These are phyloP conservation scores for Pisolithus thermaeus DNA, from an alignment of 1,284 basidiomycete genomes.

Conservation along the genomic window DNA sequence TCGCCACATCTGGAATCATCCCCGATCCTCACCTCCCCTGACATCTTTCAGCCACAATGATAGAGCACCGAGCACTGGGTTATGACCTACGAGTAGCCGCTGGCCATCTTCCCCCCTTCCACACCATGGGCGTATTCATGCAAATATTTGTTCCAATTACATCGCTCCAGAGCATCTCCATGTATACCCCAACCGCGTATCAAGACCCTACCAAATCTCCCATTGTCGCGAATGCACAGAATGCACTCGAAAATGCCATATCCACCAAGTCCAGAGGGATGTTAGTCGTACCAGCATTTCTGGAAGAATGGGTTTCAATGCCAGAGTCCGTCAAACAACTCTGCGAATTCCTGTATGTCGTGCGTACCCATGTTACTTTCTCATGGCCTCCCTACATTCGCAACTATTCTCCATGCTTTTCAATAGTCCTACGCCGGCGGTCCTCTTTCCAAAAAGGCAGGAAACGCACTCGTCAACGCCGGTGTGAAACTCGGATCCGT, in stretches of 20 bases:
- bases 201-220: slow-evolving; percentile 1
- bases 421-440: slow-evolving; percentile 9
- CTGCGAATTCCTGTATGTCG: slow-evolving; percentile 4
- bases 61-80: not conserved
- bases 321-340: slow-evolving; percentile 3
- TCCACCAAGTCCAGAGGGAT: slow-evolving; percentile 2
- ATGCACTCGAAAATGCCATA: slow-evolving; percentile 4
- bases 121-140: slow-evolving; percentile 3
- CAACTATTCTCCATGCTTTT: not conserved
- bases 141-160: slow-evolving; percentile 6
- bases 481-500: slow-evolving; percentile 5
- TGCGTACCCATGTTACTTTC: slow-evolving; percentile 2
- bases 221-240: slow-evolving; percentile 7
- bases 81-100: not conserved
- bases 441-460: slow-evolving; percentile 7
- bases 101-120: slow-evolving; percentile 8
- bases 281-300: slow-evolving; percentile 8
- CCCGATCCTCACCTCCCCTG: not conserved
- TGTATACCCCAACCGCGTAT: slow-evolving; percentile 6
- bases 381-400: not conserved
- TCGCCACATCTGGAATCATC: not conserved
- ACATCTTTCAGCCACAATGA: not conserved
- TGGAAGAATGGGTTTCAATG: slow-evolving; percentile 8
- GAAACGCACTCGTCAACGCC: slow-evolving; percentile 3
- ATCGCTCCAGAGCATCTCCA: not conserved